These are phyloP conservation scores for Zymoseptoria tritici DNA, from an alignment of 2,329 filamentous ascomycete species.

Conservation along the genomic window DNA sequence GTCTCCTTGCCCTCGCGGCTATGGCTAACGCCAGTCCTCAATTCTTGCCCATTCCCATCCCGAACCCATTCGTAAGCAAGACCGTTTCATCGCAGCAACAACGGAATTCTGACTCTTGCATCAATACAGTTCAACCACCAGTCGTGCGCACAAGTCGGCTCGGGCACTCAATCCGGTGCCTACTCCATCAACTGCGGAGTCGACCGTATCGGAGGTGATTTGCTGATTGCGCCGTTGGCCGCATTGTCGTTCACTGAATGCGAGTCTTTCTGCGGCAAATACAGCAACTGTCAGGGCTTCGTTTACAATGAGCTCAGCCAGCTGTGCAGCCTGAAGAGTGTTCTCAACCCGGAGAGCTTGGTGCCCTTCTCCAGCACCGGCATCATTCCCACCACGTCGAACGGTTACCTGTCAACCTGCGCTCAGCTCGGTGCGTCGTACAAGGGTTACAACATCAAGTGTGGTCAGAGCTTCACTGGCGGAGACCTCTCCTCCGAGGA, in stretches of 20 bases:
- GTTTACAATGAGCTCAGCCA: background rate
- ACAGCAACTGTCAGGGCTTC: background rate
- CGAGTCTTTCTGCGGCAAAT: background rate
- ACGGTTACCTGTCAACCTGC: background rate
- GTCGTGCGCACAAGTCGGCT: slow-evolving; percentile 5
- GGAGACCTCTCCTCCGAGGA: slow-evolving; percentile 8
- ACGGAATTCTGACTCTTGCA: background rate
- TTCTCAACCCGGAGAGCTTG: background rate
- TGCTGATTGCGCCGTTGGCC: background rate
- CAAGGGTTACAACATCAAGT: background rate
- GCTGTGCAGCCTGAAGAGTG: background rate
- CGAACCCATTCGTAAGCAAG: background rate
- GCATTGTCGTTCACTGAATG: slow-evolving; percentile 5
- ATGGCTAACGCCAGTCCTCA: slow-evolving; percentile 5
- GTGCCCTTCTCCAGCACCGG: background rate
- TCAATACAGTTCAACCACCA: background rate
- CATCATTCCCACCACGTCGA: background rate
- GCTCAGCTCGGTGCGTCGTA: background rate
- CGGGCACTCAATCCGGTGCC: slow-evolving; percentile 1
- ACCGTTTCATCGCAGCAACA: background rate
- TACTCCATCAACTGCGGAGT: slow-evolving; percentile 6
- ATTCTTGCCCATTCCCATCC: background rate
- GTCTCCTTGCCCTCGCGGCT: slow-evolving; percentile 2
- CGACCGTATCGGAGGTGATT: slow-evolving; percentile 5
- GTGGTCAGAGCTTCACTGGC: background rate